phyloP scores from a whole-genome alignment of 1,284 basidiomycete species.

The Phaffia rhodozyma region DNA sequence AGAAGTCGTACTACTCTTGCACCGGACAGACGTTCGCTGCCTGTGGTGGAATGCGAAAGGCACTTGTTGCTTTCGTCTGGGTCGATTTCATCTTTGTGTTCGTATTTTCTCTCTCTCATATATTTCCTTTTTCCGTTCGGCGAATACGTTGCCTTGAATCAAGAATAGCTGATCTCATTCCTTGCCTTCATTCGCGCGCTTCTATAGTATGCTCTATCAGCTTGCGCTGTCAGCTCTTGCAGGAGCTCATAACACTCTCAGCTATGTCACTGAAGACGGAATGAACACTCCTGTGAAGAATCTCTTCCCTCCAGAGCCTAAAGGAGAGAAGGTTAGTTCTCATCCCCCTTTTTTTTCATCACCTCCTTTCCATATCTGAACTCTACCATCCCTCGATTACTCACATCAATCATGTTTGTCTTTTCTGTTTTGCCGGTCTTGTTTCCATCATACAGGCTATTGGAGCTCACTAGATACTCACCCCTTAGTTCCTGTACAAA shows the following conservation, averaged over 20 bases:
- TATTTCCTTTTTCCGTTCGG: background rate
- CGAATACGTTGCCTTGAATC: background rate
- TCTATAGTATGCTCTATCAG: background rate
- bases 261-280: background rate
- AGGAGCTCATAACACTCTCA: background rate
- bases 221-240: too few relatives aligned
- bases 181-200: background rate
- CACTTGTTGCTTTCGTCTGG: constrained; percentile 10
- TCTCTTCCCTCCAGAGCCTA: background rate
- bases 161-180: background rate
- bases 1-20: background rate
- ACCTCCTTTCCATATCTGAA: background rate
- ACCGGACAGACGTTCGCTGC: background rate
- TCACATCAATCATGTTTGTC: too few relatives aligned
- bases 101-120: background rate
- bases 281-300: background rate
- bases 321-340: background rate
- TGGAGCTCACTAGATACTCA: too few relatives aligned
- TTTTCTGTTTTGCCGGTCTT: too few relatives aligned
- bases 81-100: background rate
- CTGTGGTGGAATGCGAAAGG: background rate
- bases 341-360: background rate
- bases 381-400: too few relatives aligned
- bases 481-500: too few relatives aligned
- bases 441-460: too few relatives aligned